Percentiles rank a stretch among this genome's conserved stretches.
Conservation (phyloP, 345 rosid species). For the Camelina sativa region DNA sequence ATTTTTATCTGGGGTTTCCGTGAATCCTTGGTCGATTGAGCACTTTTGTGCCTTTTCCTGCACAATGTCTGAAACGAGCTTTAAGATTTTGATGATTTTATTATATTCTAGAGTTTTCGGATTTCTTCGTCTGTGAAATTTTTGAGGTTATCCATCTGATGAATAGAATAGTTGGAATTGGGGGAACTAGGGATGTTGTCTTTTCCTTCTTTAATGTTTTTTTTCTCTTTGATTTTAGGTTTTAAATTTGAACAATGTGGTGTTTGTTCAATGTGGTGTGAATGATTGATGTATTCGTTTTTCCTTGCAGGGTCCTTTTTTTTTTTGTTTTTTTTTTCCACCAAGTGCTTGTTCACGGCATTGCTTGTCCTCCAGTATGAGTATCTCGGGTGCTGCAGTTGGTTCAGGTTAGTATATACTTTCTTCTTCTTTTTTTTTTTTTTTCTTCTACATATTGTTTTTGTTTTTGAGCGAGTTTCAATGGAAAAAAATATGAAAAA, state of each 20-base stretch:
- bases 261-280: not conserved
- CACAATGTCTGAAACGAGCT: no score
- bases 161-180: constrained; percentile 11
- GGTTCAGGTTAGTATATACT: constrained; percentile 61
- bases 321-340: not conserved
- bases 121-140: constrained; percentile 10
- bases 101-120: constrained; percentile 4
- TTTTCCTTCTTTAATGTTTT: not conserved
- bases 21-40: constrained; percentile 11
- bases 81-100: not conserved
- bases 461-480: constrained; percentile 3
- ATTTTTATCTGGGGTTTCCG: constrained; percentile 2
- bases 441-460: not conserved
- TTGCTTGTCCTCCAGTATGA: constrained; percentile 55
- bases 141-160: not conserved
- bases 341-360: constrained; percentile 13
- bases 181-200: not conserved
- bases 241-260: constrained; percentile 1
- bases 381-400: constrained; percentile 69
- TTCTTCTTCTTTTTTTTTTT: constrained; percentile 8
- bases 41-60: not conserved
- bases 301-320: constrained; percentile 20
- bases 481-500: not conserved
- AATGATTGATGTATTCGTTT: not conserved
- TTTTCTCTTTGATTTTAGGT: not conserved